Evolutionary conservation across 352 stramenopile genomes (phyloP).

Genomic region (Globisporangium spinosum): DNA sequence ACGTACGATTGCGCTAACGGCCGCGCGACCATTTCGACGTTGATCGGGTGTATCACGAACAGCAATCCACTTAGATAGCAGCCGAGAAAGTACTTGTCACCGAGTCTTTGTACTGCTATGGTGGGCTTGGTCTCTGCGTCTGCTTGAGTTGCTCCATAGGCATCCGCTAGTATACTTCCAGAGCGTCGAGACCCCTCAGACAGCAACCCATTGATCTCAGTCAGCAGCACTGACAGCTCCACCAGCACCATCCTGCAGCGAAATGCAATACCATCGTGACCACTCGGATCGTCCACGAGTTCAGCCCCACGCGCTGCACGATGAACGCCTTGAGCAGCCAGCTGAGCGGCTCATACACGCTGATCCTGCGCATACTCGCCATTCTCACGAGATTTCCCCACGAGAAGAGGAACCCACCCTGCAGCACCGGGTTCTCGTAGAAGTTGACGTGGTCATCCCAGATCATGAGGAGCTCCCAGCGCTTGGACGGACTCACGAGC

Average conservation of each 20-base stretch:
- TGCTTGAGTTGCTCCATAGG: not conserved
- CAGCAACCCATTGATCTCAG: slow-evolving; percentile 21
- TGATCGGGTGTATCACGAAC: slow-evolving; percentile 54
- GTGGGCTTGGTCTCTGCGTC: not conserved
- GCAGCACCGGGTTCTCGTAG: not conserved
- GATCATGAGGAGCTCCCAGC: not conserved
- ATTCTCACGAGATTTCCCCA: slow-evolving; percentile 34
- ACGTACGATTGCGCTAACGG: slow-evolving; percentile 68
- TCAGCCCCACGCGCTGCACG: slow-evolving; percentile 27
- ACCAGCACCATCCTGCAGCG: slow-evolving; percentile 26
- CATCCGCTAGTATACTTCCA: not conserved
- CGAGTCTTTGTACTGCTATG: not conserved
- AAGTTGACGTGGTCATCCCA: not conserved
- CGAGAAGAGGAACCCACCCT: slow-evolving; percentile 18
- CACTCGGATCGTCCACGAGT: slow-evolving; percentile 41
- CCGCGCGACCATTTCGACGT: slow-evolving; percentile 23
- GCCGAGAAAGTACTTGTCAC: slow-evolving; percentile 10
- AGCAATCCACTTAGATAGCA: slow-evolving; percentile 42
- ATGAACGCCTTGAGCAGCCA: slow-evolving; percentile 63
- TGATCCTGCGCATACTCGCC: slow-evolving; percentile 53
- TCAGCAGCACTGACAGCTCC: slow-evolving; percentile 21
- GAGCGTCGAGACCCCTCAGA: not conserved
- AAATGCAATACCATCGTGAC: slow-evolving; percentile 43
- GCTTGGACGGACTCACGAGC: not conserved
- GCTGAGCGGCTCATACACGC: slow-evolving; percentile 66